phyloP scores from a whole-genome alignment of 2,329 filamentous ascomycete species.

The Metarhizium rileyi region DNA sequence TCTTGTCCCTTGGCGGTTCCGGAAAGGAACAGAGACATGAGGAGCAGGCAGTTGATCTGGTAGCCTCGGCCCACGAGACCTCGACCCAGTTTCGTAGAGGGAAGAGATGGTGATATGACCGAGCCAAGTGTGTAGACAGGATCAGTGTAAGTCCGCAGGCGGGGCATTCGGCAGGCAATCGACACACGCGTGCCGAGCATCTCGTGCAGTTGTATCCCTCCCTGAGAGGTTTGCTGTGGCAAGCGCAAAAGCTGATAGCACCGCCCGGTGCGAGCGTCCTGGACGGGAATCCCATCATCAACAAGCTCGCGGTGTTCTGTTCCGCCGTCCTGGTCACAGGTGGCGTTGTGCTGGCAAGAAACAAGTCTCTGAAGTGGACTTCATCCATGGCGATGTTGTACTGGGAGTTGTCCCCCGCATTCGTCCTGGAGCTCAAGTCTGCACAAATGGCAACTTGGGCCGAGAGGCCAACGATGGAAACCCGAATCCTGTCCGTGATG shows the following conservation, averaged over 20 bases:
- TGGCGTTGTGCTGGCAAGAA: constrained; percentile 81
- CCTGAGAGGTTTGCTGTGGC: constrained; percentile 70
- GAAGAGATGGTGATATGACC: constrained; percentile 91
- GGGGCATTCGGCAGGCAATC: constrained; percentile 81
- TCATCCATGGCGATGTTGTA: constrained; percentile 78
- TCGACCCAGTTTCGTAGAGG: constrained; percentile 84
- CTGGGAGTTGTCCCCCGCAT: constrained; percentile 62
- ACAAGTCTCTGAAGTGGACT: constrained; percentile 72
- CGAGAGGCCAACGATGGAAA: constrained; percentile 81
- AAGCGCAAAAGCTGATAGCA: constrained; percentile 72
- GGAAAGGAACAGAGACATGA: constrained; percentile 71
- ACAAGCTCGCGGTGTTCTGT: constrained; percentile 52
- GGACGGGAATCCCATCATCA: constrained; percentile 98
- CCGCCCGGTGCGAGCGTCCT: constrained; percentile 61
- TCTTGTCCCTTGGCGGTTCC: constrained; percentile 21
- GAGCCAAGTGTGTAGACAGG: constrained; percentile 81
- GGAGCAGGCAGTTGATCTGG: constrained; percentile 56
- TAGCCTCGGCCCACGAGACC: constrained; percentile 71
- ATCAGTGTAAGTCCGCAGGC: constrained; percentile 87
- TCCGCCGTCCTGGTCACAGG: constrained; percentile 64
- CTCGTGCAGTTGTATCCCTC: constrained; percentile 89
- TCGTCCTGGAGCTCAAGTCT: constrained; percentile 81
- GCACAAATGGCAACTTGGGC: constrained; percentile 88
- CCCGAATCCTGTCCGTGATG: constrained; percentile 72
- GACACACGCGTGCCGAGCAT: constrained; percentile 82